Base-by-base conservation (phyloP, 2,329 filamentous ascomycete genomes). In the Aspergillus ochraceus region DNA sequence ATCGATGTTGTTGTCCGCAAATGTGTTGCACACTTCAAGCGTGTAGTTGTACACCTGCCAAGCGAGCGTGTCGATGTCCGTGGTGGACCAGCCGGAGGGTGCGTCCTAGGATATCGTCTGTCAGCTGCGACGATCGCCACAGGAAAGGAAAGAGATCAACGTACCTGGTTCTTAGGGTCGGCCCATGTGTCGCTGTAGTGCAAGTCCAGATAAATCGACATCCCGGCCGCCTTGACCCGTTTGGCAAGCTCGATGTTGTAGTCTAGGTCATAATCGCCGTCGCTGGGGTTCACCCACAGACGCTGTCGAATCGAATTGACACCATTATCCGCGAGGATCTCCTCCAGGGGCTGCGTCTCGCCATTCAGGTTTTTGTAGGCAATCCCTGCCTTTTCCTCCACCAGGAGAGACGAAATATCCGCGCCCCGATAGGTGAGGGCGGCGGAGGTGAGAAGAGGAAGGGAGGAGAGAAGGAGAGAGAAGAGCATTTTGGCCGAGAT, bases 161-260 rank as follows among this genome's bases (percentile, higher is more conserved):
- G 36, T 42, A 22, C 46, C 24, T 49, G 46, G 46, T 24, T n/a
- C 20, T 49, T 8, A 49, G 20, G 46, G 5, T 49, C 45, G 45
- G 89, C 88, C 89, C 88, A 91, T 1, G 84, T 89, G 74, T 90
- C 87, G 71, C 83, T 86, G 66, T 85, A 86, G 73, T 90, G 87
- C 61, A 91, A 76, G 64, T 89, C 85, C 19, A 90, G 76, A 66
- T 83, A 85, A 42, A 90, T 78, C 2, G 78, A 79, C 55, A 91
- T 71, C 0, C 88, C 88, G 0, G 83, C 86, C 2, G 84, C 84
- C 65, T 86, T 81, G 3, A 88, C 87, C 54, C 88, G 81, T 70
- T 83, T 83, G 3, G 86, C 89, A n/a, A 91, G 80, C 57, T 83
- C 76, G 62, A 92, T 70, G 70, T 90, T 91, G 75, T 91, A 91